phyloP scores from a whole-genome alignment of 306 rosid genomes.

The Malus sieversii region DNA sequence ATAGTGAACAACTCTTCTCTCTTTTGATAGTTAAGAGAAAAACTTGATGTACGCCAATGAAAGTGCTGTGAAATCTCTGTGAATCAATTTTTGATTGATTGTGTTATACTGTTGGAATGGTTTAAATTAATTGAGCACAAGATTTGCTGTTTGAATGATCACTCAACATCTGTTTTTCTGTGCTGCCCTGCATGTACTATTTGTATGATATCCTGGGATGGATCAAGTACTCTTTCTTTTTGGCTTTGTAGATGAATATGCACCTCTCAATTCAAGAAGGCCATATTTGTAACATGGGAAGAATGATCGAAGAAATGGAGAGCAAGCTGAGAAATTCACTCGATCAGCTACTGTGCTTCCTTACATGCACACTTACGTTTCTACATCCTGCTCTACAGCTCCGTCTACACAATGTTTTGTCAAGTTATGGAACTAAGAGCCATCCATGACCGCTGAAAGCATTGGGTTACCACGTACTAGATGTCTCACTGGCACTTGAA shows the following conservation, averaged over 20 bases:
- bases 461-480: neutral
- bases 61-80: neutral
- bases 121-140: neutral
- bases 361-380: neutral
- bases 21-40: neutral
- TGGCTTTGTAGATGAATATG: conserved; percentile 68
- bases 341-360: conserved; percentile 59
- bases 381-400: neutral
- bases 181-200: neutral
- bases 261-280: conserved; percentile 73
- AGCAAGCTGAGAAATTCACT: conserved; percentile 91
- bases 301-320: conserved; percentile 99
- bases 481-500: neutral
- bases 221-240: neutral
- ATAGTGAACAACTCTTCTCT: neutral
- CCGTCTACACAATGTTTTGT: neutral
- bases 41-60: neutral
- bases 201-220: neutral
- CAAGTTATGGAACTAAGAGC: neutral
- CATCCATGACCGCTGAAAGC: neutral
- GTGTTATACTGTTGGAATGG: neutral
- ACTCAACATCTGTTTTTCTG: neutral
- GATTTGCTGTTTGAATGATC: neutral
- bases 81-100: no score
- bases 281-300: conserved; percentile 94